phyloP scores from a whole-genome alignment of 2,329 filamentous ascomycete species.

The Zymoseptoria crescenta region DNA sequence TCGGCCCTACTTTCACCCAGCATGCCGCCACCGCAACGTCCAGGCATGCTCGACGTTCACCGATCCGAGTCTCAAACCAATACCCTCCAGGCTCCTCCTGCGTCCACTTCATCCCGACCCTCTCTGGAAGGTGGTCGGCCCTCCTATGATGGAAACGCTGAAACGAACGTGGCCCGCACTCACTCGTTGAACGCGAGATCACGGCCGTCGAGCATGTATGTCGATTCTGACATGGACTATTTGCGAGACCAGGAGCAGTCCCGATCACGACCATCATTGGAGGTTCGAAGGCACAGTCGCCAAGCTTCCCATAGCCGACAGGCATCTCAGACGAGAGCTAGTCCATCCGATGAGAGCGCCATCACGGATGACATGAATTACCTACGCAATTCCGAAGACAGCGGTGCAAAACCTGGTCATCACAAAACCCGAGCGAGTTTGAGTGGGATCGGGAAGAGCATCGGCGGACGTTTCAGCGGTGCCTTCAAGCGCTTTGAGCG shows the following conservation, averaged over 20 bases:
- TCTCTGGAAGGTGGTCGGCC: constrained; percentile 67
- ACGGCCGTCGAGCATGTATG: constrained; percentile 73
- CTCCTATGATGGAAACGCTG: constrained; percentile 51
- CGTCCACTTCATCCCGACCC: constrained; percentile 47
- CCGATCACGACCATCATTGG: constrained; percentile 26
- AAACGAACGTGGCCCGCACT: constrained; percentile 47
- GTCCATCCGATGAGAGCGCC: constrained; percentile 51
- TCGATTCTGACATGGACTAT: constrained; percentile 76
- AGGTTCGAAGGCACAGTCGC: constrained; percentile 24
- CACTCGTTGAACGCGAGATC: constrained; percentile 59
- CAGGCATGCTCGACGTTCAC: constrained; percentile 36
- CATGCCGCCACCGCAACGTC: constrained; percentile 29
- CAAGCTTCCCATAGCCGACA: constrained; percentile 25
- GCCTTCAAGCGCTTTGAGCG: constrained; percentile 84
- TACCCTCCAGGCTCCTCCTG: constrained; percentile 36
- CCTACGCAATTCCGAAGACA: constrained; percentile 64
- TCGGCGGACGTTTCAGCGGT: constrained; percentile 82
- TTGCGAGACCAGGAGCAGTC: constrained; percentile 62
- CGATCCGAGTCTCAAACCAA: constrained; percentile 44
- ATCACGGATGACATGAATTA: constrained; percentile 79
- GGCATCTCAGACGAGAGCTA: constrained; percentile 29
- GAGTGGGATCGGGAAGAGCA: constrained; percentile 59
- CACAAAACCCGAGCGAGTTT: constrained; percentile 67
- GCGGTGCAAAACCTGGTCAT: constrained; percentile 46
- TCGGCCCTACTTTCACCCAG: constrained; percentile 33